A percentile compares a stretch with the other conserved stretches of the same genome.
Conservation (phyloP, 2,329 filamentous ascomycete species). For the Penicillium sp. region DNA sequence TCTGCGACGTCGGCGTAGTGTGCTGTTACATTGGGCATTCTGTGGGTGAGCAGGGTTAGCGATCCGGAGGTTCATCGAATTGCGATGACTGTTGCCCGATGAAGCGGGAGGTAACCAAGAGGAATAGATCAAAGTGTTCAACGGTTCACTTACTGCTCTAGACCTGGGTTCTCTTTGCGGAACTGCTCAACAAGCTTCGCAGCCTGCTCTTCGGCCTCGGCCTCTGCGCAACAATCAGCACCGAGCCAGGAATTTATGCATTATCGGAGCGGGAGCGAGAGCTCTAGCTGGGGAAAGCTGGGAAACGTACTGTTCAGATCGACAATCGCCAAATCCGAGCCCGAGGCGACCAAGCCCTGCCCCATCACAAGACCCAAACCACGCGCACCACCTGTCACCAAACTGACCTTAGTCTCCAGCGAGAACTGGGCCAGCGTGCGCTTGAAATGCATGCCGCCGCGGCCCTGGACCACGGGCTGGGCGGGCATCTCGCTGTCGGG, state of each 20-base stretch:
- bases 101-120: background rate
- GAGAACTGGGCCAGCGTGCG: constrained; percentile 85
- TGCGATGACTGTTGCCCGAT: background rate
- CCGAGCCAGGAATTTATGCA: background rate
- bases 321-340: constrained; percentile 86
- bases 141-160: constrained; percentile 57
- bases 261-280: background rate
- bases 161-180: constrained; percentile 74
- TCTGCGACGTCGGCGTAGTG: constrained; percentile 88
- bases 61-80: background rate
- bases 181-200: constrained; percentile 73
- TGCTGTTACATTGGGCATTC: constrained; percentile 79
- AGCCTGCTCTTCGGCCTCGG: constrained; percentile 79
- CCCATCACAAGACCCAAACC: constrained; percentile 91
- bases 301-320: constrained; percentile 78
- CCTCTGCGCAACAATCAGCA: constrained; percentile 56
- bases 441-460: constrained; percentile 79
- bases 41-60: constrained; percentile 32
- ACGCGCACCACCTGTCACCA: constrained; percentile 88
- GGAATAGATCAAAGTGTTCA: background rate
- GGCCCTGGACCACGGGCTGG: constrained; percentile 69
- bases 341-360: constrained; percentile 84
- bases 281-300: too few species aligned
- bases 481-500: constrained; percentile 71
- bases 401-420: constrained; percentile 76